Conservation (phyloP, 352 stramenopile genomes). For the Pythium guiyangense region DNA sequence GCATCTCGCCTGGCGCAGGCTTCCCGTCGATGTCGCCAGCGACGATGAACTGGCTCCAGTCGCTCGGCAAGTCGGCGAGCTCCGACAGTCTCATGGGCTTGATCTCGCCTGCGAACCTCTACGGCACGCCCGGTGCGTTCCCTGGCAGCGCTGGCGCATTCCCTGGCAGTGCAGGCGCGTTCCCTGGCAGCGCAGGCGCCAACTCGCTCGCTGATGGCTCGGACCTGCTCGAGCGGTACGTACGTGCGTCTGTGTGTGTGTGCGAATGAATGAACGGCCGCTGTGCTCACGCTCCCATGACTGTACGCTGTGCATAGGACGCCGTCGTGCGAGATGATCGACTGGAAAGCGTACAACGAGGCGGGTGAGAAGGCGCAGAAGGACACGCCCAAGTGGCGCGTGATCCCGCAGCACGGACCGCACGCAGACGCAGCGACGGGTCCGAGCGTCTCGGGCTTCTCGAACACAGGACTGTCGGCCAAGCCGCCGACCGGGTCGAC, state of each 20-base stretch:
- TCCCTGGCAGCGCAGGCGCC: too few relatives aligned
- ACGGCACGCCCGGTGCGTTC: slow-evolving; percentile 14
- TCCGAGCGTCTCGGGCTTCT: neutral
- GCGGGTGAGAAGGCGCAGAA: slow-evolving; percentile 56
- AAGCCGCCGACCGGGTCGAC: slow-evolving; percentile 26
- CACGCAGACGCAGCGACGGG: slow-evolving; percentile 33
- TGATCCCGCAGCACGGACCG: slow-evolving; percentile 75
- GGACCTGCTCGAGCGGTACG: slow-evolving; percentile 29
- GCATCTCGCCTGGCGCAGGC: slow-evolving; percentile 47
- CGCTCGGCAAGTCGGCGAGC: slow-evolving; percentile 57
- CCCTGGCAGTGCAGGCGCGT: neutral
- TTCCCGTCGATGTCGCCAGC: slow-evolving; percentile 72
- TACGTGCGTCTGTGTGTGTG: too few relatives aligned
- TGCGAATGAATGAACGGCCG: too few relatives aligned
- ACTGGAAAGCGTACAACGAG: slow-evolving; percentile 87
- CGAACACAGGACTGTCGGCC: neutral
- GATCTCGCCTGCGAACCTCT: slow-evolving; percentile 52
- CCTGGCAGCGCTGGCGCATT: slow-evolving; percentile 9
- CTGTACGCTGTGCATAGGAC: slow-evolving; percentile 18
- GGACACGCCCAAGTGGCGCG: slow-evolving; percentile 59
- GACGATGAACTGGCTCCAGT: slow-evolving; percentile 76
- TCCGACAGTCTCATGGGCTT: slow-evolving; percentile 59
- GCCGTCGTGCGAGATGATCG: slow-evolving; percentile 73
- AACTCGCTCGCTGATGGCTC: slow-evolving; percentile 11
- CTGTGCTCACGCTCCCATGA: neutral